Evolutionary conservation across 495 filamentous ascomycete species (phyloP), one percentile per base, ranked within the genome.

Genomic region (Aeminium ludgeri): DNA sequence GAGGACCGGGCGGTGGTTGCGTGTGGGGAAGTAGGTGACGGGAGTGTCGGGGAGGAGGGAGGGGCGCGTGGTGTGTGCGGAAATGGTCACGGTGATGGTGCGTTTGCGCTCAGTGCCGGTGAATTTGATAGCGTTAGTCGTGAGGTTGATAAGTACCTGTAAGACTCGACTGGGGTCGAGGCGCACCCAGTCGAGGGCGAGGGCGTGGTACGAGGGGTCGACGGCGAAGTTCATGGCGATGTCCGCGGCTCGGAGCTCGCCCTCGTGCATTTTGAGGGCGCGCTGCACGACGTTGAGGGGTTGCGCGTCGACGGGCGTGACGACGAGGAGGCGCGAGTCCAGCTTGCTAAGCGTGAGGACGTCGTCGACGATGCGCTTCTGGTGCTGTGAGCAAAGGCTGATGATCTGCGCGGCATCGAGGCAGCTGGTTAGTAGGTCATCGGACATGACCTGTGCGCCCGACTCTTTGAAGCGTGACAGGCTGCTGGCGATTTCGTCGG

Each of bases 321-420:
- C 69, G 11, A 74, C 65, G 2, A 87, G 59, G 45, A 84, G 60
- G 12, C 73, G 73, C 2, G 76, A 82, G 44, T 91, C 84, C n/a
- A 92, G 65, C 50, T 91, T 92, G 2, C 78, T 83, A 43, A 82
- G 70, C 2, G 76, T 80, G 33, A 87, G 61, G 10, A 87, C 74
- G 50, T 86, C 80, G 50, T 86, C 78, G 3, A 86, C 74, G 31
- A 89, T 85, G 8, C 79, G 65, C 55, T 80, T 82, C 53, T 86
- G 80, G 53, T 87, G 83, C 43, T 74, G 69, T 4, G 79, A 72
- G 45, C 82, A 87, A 5, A 76, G 65, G 10, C 71, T 64, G 46
- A 91, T 86, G 1, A 79, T 86, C 38, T 84, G 73, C 3, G 79
- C 75, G 1, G 74, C 77, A 51, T 86, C 74, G 19, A 81, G 65